Evolutionary conservation across 306 rosid species (phyloP), one percentile per base, ranked within the genome.

Genomic region (Quercus bicolor): DNA sequence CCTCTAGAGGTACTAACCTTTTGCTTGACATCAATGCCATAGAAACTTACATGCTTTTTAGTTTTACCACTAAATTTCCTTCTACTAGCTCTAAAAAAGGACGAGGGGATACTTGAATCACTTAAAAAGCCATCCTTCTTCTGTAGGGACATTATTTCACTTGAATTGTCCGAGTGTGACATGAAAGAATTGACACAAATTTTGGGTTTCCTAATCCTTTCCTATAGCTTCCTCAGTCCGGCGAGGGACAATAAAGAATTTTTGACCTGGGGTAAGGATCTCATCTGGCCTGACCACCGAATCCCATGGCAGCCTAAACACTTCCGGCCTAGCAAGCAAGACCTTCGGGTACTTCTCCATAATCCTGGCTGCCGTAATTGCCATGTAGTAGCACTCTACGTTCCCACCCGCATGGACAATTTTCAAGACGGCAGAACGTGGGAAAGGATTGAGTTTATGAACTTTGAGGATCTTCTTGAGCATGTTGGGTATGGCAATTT

Each of bases 371-470:
- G 85, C 85, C 16, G 78, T 68, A 48, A 33, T 54, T 1, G 85
- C 83, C 80, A 74, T 81, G 83, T 77, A 84, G 87, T 60, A 74
- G 55, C 71, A 33, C 74, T 84, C 83, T 13, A 80, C 83, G 7
- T 13, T 28, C 37, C 85, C 85, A 5, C 87, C 85, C 0, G 68
- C 64, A 9, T 80, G 87, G 20, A 84, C 85, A 26, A 81, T 78
- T 70, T 75, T 77, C 77, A 81, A 68, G 33, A 55, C 4, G 2
- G 77, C 19, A 5, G 43, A 45, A 53, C 6, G 21, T 23, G 4
- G 24, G 40, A 34, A 82, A 1, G 76, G 78, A 31, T 18, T 43
- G 12, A 78, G 66, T 10, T 73, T 77, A 20, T 56, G 75, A 16
- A 21, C 64, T 20, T 21, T 56, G 57, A 82, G 78, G 5, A 82